Base-by-base conservation (phyloP, 331 rosid genomes). In the Arachis monticola region DNA sequence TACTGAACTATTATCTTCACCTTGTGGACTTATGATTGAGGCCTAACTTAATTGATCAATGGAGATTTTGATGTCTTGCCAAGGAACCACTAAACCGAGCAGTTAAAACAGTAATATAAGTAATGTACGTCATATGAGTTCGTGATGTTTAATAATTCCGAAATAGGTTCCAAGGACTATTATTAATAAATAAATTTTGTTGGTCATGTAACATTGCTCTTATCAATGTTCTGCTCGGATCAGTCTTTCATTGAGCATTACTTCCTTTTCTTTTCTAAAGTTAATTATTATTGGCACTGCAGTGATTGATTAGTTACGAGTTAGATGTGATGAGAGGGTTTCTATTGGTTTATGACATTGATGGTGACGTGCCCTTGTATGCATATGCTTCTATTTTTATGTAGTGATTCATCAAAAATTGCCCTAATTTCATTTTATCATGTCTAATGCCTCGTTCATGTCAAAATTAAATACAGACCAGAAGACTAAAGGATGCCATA, bases 401-500 rank as follows among this genome's bases (percentile, higher is more conserved):
- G 2, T 7, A 14, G 55, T 47, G 45, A 52, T 68, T 70, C 59
- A 5, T 61, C 4, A 6, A 67, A 32, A 60, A 7, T 44, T 48
- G 42, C 11, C 11, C 59, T 73, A 71, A 73, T 79, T 69, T 56
- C 72, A 60, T 64, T 69, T 45, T 56, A 45, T 64, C 35, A 12
- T 41, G 22, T 61, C 65, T 82, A 22, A 72, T 73, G 66, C 76
- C 11, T 12, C n/a, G 60, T 75, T 80, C 69, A 80, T 63, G 52
- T 64, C 51, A 45, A 59, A 35, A 68, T 65, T 81, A 48, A 63
- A 69, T 71, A 88, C 97, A 95, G 99, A 89, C 88, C 58, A 78
- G 56, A 86, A 87, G 91, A 83, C 82, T 95, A 64, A 95, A 95
- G 88, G 99, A 95, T 84, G 90, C 97, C 60, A 92, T 95, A 89